Percentiles rank a stretch among this genome's conserved stretches.
Conservation (phyloP, 129 eudicot genomes). For the Tanacetum coccineum region DNA sequence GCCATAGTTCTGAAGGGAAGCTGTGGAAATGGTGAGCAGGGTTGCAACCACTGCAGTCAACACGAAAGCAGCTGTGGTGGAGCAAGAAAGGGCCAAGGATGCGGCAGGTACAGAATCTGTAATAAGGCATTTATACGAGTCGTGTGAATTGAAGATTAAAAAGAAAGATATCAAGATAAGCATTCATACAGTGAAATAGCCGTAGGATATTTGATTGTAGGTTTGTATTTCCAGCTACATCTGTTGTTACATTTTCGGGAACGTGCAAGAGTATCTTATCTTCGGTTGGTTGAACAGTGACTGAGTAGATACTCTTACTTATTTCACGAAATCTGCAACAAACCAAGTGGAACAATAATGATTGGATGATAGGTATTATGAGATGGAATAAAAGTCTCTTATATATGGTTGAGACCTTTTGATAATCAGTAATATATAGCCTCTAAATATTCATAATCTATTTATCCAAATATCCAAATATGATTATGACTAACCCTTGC, state of each 20-base stretch:
- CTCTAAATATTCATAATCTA: neutral
- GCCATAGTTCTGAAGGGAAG: slow-evolving; percentile 68
- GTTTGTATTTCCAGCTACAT: slow-evolving; percentile 85
- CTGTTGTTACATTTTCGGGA: slow-evolving; percentile 77
- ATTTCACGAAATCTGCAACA: slow-evolving; percentile 58
- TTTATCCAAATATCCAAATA: neutral
- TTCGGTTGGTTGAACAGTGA: slow-evolving; percentile 44
- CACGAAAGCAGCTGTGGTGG: slow-evolving; percentile 61
- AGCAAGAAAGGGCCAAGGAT: slow-evolving; percentile 51
- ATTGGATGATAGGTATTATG: no score
- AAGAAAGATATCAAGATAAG: slow-evolving; percentile 3
- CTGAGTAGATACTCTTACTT: slow-evolving; percentile 46
- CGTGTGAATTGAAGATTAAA: neutral
- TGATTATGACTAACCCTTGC: slow-evolving; percentile 42
- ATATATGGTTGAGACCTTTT: no score
- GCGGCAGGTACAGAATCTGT: slow-evolving; percentile 66
- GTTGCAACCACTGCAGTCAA: slow-evolving; percentile 67
- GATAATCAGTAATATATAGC: no score
- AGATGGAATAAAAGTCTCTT: no score
- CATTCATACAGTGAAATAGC: slow-evolving; percentile 68
- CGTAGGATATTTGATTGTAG: slow-evolving; percentile 64
- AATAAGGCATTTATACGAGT: slow-evolving; percentile 7
- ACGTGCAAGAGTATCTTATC: slow-evolving; percentile 42
- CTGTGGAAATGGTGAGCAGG: slow-evolving; percentile 64
- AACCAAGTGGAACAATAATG: neutral